Evolutionary conservation across 495 filamentous ascomycete species (phyloP).

Genomic region (Hypomontagnella monticulosa): DNA sequence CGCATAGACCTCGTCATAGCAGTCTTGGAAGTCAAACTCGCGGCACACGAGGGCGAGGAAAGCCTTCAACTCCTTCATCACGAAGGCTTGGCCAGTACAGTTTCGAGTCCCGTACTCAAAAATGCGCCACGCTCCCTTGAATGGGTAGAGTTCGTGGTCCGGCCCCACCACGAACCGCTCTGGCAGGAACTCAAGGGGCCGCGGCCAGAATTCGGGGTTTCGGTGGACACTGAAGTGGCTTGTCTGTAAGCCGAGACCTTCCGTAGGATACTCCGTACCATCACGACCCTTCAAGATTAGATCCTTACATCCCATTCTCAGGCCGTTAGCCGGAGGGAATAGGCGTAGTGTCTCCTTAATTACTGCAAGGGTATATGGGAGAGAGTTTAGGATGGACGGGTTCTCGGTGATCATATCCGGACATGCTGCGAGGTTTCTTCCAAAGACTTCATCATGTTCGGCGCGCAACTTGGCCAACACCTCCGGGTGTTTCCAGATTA

Average conservation of each 20-base stretch:
- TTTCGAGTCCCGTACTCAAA: constrained; percentile 60
- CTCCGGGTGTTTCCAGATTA: constrained; percentile 55
- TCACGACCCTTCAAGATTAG: constrained; percentile 42
- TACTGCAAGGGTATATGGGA: constrained; percentile 58
- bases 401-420: constrained; percentile 41
- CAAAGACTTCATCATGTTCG: constrained; percentile 57
- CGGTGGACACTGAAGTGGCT: constrained; percentile 47
- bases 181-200: constrained; percentile 51
- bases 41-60: constrained; percentile 57
- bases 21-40: constrained; percentile 55
- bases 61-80: constrained; percentile 57
- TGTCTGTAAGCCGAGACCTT: constrained; percentile 48
- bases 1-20: constrained; percentile 43
- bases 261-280: constrained; percentile 48
- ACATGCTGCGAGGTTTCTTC: constrained; percentile 41
- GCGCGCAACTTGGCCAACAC: constrained; percentile 50
- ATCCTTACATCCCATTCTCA: constrained; percentile 46
- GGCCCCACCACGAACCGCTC: constrained; percentile 52
- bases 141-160: constrained; percentile 44
- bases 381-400: constrained; percentile 52
- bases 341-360: constrained; percentile 62
- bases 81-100: constrained; percentile 65
- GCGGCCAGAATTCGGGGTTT: constrained; percentile 46
- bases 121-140: constrained; percentile 58
- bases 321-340: constrained; percentile 47